These are phyloP conservation scores for Houttuynia cordata DNA, from an alignment of 164 flowering plant species.

Conservation along the genomic window DNA sequence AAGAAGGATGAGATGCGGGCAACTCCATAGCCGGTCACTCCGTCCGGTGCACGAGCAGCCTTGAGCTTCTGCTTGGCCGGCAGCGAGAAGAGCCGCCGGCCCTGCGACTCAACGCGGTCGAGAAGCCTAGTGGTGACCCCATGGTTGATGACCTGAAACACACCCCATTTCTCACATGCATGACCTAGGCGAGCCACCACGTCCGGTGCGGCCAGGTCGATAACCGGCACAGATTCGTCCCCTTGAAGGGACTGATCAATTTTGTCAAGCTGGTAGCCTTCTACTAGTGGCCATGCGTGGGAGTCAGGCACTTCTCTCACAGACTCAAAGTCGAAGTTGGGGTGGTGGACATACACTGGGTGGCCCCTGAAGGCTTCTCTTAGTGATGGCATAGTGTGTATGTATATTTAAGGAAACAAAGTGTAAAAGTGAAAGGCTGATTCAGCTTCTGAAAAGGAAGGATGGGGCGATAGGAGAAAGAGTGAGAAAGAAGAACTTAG, in stretches of 20 bases:
- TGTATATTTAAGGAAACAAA: not conserved
- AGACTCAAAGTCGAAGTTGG: constrained; percentile 41
- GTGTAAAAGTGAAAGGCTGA: not conserved
- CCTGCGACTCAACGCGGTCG: constrained; percentile 26
- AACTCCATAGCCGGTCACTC: constrained; percentile 61
- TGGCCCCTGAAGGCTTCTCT: constrained; percentile 32
- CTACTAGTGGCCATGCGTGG: constrained; percentile 40
- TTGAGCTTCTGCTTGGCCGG: constrained; percentile 60
- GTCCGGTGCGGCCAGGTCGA: constrained; percentile 44
- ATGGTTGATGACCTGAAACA: constrained; percentile 64
- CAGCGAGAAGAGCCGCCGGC: constrained; percentile 42
- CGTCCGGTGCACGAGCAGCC: constrained; percentile 51
- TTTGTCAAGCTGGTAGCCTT: constrained; percentile 8
- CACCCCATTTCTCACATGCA: constrained; percentile 86
- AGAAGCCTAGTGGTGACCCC: constrained; percentile 37
- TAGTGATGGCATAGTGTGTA: constrained; percentile 35
- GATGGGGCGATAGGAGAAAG: too few relatives aligned
- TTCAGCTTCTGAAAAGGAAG: not conserved
- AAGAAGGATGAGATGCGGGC: constrained; percentile 66
- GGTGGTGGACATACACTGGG: constrained; percentile 22
- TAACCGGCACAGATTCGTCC: constrained; percentile 35
- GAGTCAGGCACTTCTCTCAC: constrained; percentile 63
- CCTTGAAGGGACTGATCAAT: not conserved
- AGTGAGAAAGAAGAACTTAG: not conserved
- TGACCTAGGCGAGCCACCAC: constrained; percentile 26